Evolutionary conservation across 2,329 filamentous ascomycete species (phyloP), one percentile per base, ranked within the genome.

Genomic region (Penicillium fuscoglaucum): DNA sequence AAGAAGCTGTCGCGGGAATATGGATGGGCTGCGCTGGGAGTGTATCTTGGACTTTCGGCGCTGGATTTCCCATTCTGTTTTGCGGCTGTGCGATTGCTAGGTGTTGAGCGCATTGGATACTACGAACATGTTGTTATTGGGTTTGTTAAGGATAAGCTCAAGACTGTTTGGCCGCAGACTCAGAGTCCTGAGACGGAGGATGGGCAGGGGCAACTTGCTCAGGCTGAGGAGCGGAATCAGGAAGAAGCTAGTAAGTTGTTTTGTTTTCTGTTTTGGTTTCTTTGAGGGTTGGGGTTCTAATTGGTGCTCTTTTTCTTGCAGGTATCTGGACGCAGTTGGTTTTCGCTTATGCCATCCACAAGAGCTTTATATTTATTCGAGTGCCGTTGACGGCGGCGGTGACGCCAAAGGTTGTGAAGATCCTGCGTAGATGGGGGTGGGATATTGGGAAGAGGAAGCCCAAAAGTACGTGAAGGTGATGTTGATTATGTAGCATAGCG

Each of bases 11-110:
- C 89, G 3, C 87, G 88, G 63, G 93, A 98, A 75, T 99, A 99
- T 75, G 95, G 95, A 41, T 98, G 93, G 91, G 84, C 90, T 4
- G 93, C 93, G 1, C 76, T 97, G 6, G 93, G 92, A n/a, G 90
- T 99, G 15, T 99, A 99, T 75, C 76, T 97, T 12, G 82, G 82
- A 1, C 78, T 99, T 55, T 93, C 90, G 43, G 89, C 90, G 39
- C 78, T 96, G 52, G 95, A 99, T 77, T 96, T 98, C 65, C 95
- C 95, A 0, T 90, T 98, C 72, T 98, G 93, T 78, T 99, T 96
- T 78, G 77, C 96, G 55, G 86, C 95, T 10, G 95, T 99, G 47
- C 85, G 88, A 57, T 79, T 87, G 52, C 83, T 96, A 2, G 95
- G 95, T 17, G 90, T 90, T 0, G 95, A 99, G 28, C 85, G 84